Percentiles rank a stretch among this genome's conserved stretches.
These are phyloP conservation scores for Neopestalotiopsis clavispora DNA, from an alignment of 2,329 filamentous ascomycete species.

Conservation along the genomic window DNA sequence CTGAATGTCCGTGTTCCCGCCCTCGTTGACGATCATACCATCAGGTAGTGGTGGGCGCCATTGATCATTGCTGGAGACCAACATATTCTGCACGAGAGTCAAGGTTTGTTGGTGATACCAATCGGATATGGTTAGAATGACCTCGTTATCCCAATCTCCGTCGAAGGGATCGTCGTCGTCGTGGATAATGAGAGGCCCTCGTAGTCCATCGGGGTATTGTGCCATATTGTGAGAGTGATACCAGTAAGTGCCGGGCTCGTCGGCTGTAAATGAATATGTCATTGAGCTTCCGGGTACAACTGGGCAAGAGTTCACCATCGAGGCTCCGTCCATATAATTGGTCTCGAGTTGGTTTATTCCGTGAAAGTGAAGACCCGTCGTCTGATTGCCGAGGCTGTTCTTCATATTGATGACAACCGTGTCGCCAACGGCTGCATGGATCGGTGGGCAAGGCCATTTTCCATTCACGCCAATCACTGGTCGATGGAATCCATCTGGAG, in stretches of 20 bases:
- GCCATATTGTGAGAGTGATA: conserved; percentile 69
- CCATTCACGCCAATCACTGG: conserved; percentile 69
- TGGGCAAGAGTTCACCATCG: conserved; percentile 60
- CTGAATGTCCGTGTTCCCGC: conserved; percentile 38
- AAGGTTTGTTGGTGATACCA: conserved; percentile 52
- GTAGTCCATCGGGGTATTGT: conserved; percentile 71
- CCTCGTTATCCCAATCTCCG: conserved; percentile 60
- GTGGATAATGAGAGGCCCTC: conserved; percentile 64
- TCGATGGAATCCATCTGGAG: conserved; percentile 64
- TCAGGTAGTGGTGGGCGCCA: conserved; percentile 48
- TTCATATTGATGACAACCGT: conserved; percentile 51
- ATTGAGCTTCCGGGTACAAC: conserved; percentile 58
- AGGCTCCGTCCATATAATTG: conserved; percentile 64
- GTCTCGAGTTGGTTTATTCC: conserved; percentile 65
- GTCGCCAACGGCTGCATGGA: conserved; percentile 61
- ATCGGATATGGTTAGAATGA: conserved; percentile 61
- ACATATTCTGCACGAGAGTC: conserved; percentile 43
- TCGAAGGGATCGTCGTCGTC: conserved; percentile 60
- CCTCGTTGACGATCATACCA: conserved; percentile 49
- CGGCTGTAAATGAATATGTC: conserved; percentile 59
- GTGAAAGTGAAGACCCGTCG: conserved; percentile 63
- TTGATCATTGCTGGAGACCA: conserved; percentile 42
- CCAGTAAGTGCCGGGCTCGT: conserved; percentile 52
- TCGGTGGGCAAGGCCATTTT: conserved; percentile 66
- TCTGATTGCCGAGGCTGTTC: conserved; percentile 56